Percentiles rank a stretch among this genome's conserved stretches.
Conservation (phyloP, 257 asterid species). For the Ehretia macrophylla region DNA sequence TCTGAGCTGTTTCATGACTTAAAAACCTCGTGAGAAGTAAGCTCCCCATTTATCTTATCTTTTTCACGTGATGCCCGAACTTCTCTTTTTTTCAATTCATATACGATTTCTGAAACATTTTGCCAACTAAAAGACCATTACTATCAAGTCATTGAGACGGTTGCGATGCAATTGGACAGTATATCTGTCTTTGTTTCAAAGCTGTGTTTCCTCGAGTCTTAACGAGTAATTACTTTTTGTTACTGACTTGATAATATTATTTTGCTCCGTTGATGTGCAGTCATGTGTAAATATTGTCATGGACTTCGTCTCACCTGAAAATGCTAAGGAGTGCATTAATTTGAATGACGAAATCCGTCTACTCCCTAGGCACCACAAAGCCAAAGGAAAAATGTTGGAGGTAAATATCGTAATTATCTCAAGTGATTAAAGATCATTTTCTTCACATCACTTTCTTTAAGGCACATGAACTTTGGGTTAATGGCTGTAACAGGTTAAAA, state of each 20-base stretch:
- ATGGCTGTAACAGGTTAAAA: slow-evolving; percentile 57
- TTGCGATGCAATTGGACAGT: too few relatives aligned
- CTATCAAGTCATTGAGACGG: too few relatives aligned
- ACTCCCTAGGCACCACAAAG: slow-evolving; percentile 77
- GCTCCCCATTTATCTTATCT: too few relatives aligned
- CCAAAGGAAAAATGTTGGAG: slow-evolving; percentile 66
- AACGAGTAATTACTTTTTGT: background rate
- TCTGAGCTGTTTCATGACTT: too few relatives aligned
- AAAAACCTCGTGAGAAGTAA: too few relatives aligned
- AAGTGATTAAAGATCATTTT: background rate
- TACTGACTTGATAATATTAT: slow-evolving; percentile 3
- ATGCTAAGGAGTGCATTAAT: slow-evolving; percentile 60
- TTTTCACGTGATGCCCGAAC: too few relatives aligned
- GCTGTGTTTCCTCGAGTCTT: too few relatives aligned
- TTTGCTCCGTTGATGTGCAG: slow-evolving; percentile 37
- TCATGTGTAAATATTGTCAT: slow-evolving; percentile 68
- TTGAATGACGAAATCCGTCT: slow-evolving; percentile 75
- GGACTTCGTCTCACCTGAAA: slow-evolving; percentile 96
- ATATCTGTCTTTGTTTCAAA: too few relatives aligned
- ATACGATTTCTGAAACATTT: too few relatives aligned
- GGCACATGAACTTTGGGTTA: slow-evolving; percentile 9
- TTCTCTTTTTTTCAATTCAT: too few relatives aligned
- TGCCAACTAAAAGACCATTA: too few relatives aligned
- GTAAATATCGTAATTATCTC: slow-evolving; percentile 21
- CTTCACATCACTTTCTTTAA: slow-evolving; percentile 2